Evolutionary conservation across 1,139 yeast species (phyloP), one percentile per base, ranked within the genome.

Genomic region (Blastobotrys proliferans): DNA sequence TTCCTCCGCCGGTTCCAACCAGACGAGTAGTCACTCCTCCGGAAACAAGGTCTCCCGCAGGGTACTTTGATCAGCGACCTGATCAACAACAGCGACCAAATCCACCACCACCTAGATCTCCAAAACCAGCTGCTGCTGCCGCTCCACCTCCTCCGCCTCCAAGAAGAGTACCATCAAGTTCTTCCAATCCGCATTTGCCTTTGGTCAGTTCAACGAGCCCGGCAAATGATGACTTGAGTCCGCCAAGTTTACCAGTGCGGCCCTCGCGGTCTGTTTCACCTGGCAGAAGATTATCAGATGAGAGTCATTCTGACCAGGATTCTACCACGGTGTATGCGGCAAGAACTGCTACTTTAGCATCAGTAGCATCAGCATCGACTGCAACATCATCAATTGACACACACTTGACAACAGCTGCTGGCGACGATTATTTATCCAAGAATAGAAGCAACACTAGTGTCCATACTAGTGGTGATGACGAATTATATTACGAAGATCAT

Each of bases 141-240:
- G 36, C 39, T 11, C 38, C 40, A 9, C 48, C 47, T 17, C 40
- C 40, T 19, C 41, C 45, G 14, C 50, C 46, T 13, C 45, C 48
- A 3, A 26, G 43, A 24, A n/a, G 43, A 13, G 16, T 38, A 14
- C 41, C 46, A 6, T 29, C 41, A 19, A 41, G 40, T 21, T 24
- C 22, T 10, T 38, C 41, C 5, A 34, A 42, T 25, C 41, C 41
- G 11, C 34, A 42, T 20, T 26, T 38, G 22, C 35, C 41, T 4
- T 13, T 32, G 25, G 19, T 19, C 10, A 6, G n/a, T 21, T 16
- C 27, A 33, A 6, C 3, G 3, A 25, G 25, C 25, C 8, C 13
- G 14, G 16, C 29, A 5, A 21, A 17, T 14, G 34, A 37, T 3
- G 17, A 26, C 3, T 20, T 32, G n/a, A n/a, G n/a, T 10, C 30